These are phyloP conservation scores for Colletotrichum cereale DNA, from an alignment of 2,329 filamentous ascomycete species.

Conservation along the genomic window DNA sequence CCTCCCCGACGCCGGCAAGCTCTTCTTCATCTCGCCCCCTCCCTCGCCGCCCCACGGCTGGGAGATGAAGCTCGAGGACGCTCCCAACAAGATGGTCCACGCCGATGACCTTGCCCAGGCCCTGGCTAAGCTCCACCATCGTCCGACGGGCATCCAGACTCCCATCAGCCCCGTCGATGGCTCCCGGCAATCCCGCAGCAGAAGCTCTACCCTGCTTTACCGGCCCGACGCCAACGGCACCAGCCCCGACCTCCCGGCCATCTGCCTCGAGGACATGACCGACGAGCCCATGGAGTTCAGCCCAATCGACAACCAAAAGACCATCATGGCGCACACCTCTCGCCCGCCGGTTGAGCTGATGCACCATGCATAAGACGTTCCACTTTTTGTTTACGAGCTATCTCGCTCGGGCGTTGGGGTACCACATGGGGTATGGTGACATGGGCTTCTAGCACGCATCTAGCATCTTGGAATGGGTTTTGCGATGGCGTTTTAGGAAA, in stretches of 20 bases:
- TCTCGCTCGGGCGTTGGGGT: conserved; percentile 34
- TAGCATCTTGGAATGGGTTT: conserved; percentile 27
- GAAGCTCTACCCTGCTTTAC: conserved; percentile 76
- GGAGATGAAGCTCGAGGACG: conserved; percentile 76
- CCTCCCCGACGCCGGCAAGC: conserved; percentile 77
- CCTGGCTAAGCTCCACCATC: conserved; percentile 71
- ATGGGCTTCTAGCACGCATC: conserved; percentile 18
- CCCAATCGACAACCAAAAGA: conserved; percentile 56
- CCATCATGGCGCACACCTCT: conserved; percentile 70
- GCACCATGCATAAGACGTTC: conserved; percentile 46
- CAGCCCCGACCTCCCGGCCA: conserved; percentile 71
- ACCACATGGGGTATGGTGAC: conserved; percentile 12
- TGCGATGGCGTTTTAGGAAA: conserved; percentile 37
- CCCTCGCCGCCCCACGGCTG: conserved; percentile 77
- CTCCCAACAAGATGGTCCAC: conserved; percentile 77
- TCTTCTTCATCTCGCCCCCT: conserved; percentile 80
- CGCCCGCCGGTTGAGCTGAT: conserved; percentile 77
- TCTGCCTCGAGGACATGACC: conserved; percentile 77
- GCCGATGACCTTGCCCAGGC: conserved; percentile 77
- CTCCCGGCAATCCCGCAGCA: conserved; percentile 60
- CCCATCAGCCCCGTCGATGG: conserved; percentile 58
- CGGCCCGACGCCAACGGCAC: conserved; percentile 65
- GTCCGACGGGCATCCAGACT: conserved; percentile 47
- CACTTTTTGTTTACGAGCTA: conserved; percentile 27
- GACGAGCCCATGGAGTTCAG: conserved; percentile 63